Evolutionary conservation across 257 asterid species (phyloP), one percentile per base, ranked within the genome.

Genomic region (Przewalskia tangutica): DNA sequence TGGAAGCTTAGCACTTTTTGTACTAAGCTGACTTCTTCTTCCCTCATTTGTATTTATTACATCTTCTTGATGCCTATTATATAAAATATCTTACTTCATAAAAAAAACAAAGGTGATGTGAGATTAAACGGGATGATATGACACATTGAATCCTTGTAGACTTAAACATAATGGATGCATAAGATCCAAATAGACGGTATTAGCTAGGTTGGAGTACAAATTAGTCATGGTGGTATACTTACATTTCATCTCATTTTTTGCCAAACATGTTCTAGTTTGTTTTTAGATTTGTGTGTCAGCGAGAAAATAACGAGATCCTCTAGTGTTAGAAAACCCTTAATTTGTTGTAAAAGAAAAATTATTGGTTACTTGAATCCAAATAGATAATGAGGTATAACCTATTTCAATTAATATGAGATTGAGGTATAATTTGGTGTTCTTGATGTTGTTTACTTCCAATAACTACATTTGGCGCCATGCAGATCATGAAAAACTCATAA

Each of bases 401-500:
- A 14, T 66, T 58, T 50, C 16, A 34, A 62, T n/a, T 73, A 48
- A n/a, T 23, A 11, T 48, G 79, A 3, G 60, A 48, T 50, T 50
- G 44, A 73, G 44, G 23, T 50, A 17, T 14, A 13, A 27, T 48
- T 73, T 73, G 23, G 14, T 20, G 44, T 48, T 50, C 18, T 2
- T 71, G 18, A 6, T 48, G 18, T 73, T 32, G 44, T 23, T 73
- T 50, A 73, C 14, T 73, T 14, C 12, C 1, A 73, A 48, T 23
- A 12, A 73, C 79, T 48, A 7, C 60, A 73, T 73, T 73, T 73
- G 11, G 44, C 50, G 34, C 23, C 53, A 5, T 84, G 89, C 94
- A 95, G 99, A 85, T 89, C 88, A 87, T 63, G 94, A 91, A 83
- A 84, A 55, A 73, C 92, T 84, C 67, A 86, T 83, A 62, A 92